Base-by-base conservation (phyloP, 139 green algal species). In the Ettlia oleoabundans region DNA sequence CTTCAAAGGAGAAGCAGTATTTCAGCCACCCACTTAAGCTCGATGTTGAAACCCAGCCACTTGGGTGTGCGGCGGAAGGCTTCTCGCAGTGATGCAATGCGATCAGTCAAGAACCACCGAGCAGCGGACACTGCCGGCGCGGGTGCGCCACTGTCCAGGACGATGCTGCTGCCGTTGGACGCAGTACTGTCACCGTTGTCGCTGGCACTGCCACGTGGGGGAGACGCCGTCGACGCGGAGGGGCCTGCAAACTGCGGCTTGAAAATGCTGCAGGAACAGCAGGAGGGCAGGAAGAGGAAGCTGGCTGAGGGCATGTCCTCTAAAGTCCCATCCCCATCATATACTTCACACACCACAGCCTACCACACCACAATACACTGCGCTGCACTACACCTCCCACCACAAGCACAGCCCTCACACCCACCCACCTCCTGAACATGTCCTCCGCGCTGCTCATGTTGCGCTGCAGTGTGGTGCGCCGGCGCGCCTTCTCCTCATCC, bases 31-130 rank as follows among this genome's bases (percentile, higher is more conserved):
- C n/a, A n/a, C 80, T 91, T 91, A 22, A 91, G 72, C 78, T 91
- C 87, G 53, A 89, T 90, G 75, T 91, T 91, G 70, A 89, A 89
- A 3, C 87, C 87, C 69, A 91, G 66, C 85, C 85, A 91, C 28
- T 26, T 52, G 3, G 87, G 87, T 3, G 85, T 89, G 62, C 58
- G 47, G 26, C 77, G 65, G 76, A 91, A 91, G 15, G 77, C 78
- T 78, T 91, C 83, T 18, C 84, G 76, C 73, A 91, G 76, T 22
- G 81, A 85, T 1, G 87, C 87, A 40, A 87, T 80, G 40, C 63
- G 69, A 21, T 71, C 81, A 42, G 80, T 84, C 30, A 67, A 63
- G 37, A 61, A 89, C 69, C 63, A 70, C 58, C 85, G 80, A 51
- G 72, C 51, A 6, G 78, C 33, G 2, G 42, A 33, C 51, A 43